phyloP scores from a whole-genome alignment of 2,329 filamentous ascomycete species.

The Dactylellina drechsleri region DNA sequence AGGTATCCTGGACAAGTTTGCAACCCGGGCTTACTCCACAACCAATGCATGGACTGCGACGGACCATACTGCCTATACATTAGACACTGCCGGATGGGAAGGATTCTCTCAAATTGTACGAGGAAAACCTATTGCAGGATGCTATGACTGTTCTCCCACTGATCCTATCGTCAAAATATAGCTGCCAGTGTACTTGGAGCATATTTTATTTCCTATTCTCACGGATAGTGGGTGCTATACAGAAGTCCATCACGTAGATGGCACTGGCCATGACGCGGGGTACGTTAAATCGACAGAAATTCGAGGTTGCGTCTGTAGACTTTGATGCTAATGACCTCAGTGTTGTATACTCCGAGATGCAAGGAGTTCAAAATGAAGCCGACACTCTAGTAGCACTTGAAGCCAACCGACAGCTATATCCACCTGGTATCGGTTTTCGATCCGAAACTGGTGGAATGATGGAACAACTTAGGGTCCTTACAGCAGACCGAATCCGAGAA shows the following conservation, averaged over 20 bases:
- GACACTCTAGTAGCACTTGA: conserved; percentile 87
- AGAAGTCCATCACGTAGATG: conserved; percentile 95
- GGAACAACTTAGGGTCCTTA: conserved; percentile 85
- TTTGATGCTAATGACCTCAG: conserved; percentile 60
- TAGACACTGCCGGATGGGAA: conserved; percentile 96
- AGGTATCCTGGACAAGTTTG: conserved; percentile 91
- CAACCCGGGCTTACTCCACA: conserved; percentile 88
- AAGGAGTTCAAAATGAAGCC: conserved; percentile 86
- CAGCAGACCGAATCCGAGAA: conserved; percentile 87
- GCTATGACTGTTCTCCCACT: too few relatives aligned
- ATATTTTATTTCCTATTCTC: conserved; percentile 87
- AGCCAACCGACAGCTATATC: conserved; percentile 83
- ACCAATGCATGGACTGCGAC: conserved; percentile 98
- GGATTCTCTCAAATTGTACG: conserved; percentile 83
- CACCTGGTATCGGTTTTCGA: conserved; percentile 87
- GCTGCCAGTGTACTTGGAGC: conserved; percentile 92
- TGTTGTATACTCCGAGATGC: conserved; percentile 99
- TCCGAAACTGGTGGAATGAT: conserved; percentile 99
- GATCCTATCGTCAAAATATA: background rate
- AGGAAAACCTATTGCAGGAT: too few relatives aligned
- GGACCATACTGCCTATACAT: conserved; percentile 94
- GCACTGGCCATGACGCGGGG: conserved; percentile 88
- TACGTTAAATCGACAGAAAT: conserved; percentile 57
- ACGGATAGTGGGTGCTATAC: conserved; percentile 94
- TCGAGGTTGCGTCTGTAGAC: background rate